phyloP scores from a whole-genome alignment of 495 filamentous ascomycete species.

The Penicillium silybi region DNA sequence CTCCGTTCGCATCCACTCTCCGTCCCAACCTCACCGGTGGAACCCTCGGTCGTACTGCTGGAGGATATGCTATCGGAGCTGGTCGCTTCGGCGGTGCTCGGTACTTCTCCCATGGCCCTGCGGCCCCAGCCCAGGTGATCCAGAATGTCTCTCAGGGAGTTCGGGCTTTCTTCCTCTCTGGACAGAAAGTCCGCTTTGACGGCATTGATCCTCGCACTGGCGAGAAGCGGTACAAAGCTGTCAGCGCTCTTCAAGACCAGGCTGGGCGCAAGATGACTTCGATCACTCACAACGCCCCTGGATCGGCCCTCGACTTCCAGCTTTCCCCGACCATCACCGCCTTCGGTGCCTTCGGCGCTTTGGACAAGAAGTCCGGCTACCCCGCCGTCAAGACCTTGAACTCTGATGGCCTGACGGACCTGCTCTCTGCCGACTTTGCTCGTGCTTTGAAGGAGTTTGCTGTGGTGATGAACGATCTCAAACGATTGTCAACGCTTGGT shows the following conservation, averaged over 20 bases:
- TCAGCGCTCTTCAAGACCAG: slow-evolving; percentile 67
- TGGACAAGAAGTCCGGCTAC: slow-evolving; percentile 28
- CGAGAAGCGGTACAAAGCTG: slow-evolving; percentile 70
- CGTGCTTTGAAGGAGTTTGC: slow-evolving; percentile 80
- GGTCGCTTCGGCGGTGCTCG: slow-evolving; percentile 69
- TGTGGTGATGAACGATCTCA: slow-evolving; percentile 74
- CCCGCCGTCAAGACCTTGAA: slow-evolving; percentile 55
- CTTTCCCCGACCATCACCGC: slow-evolving; percentile 84
- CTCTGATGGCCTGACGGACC: slow-evolving; percentile 74
- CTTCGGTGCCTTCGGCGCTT: slow-evolving; percentile 54
- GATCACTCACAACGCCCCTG: slow-evolving; percentile 55
- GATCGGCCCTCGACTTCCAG: slow-evolving; percentile 79
- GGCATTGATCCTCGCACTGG: slow-evolving; percentile 62
- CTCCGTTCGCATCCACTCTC: slow-evolving; percentile 86
- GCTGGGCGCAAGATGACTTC: slow-evolving; percentile 56
- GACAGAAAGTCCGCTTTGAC: slow-evolving; percentile 80
- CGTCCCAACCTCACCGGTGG: slow-evolving; percentile 92
- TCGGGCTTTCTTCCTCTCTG: slow-evolving; percentile 83
- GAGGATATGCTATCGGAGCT: slow-evolving; percentile 74
- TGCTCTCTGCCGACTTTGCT: slow-evolving; percentile 84
- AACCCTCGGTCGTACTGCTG: slow-evolving; percentile 74
- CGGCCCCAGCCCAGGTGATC: slow-evolving; percentile 84
- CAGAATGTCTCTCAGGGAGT: slow-evolving; percentile 89
- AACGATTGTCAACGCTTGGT: slow-evolving; percentile 67
- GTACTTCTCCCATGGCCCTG: slow-evolving; percentile 85